phyloP scores from a whole-genome alignment of 2,329 filamentous ascomycete genomes.

The Chrysoporthe austroafricana region DNA sequence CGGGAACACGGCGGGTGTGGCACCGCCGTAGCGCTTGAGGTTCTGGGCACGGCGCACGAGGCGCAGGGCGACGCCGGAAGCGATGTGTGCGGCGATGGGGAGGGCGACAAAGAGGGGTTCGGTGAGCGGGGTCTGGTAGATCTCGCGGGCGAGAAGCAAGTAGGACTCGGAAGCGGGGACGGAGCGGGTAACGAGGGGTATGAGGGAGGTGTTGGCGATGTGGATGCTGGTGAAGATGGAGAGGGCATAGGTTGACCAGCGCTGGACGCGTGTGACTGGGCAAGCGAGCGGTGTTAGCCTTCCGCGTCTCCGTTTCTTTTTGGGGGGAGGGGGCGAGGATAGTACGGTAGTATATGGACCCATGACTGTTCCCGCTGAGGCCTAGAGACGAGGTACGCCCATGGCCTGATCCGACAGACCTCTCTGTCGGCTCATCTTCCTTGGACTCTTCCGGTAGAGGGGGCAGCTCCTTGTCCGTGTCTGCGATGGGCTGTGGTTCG shows the following conservation, averaged over 20 bases:
- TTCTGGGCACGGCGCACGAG: constrained; percentile 74
- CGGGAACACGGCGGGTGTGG: constrained; percentile 56
- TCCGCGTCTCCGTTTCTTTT: neutral
- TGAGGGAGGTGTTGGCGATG: constrained; percentile 78
- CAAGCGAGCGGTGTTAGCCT: neutral
- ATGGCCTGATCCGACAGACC: constrained; percentile 29
- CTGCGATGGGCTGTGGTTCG: constrained; percentile 77
- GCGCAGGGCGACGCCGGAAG: constrained; percentile 76
- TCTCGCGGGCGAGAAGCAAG: constrained; percentile 86
- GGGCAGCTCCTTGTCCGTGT: constrained; percentile 52
- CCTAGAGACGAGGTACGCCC: constrained; percentile 50
- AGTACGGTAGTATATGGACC: constrained; percentile 75
- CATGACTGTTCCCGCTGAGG: constrained; percentile 65
- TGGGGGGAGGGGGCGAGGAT: constrained; percentile 2
- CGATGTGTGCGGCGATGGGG: constrained; percentile 75
- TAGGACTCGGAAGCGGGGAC: constrained; percentile 79
- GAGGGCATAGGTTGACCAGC: constrained; percentile 87
- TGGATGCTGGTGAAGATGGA: constrained; percentile 77
- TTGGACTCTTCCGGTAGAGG: constrained; percentile 42
- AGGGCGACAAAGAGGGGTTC: constrained; percentile 80
- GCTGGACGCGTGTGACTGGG: constrained; percentile 73
- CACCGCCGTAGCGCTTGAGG: constrained; percentile 74
- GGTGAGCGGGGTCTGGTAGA: constrained; percentile 83
- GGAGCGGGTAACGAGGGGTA: constrained; percentile 75
- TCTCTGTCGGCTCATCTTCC: constrained; percentile 14